phyloP scores from a whole-genome alignment of 176 grass and related monocot species.

The Ampelocalamus luodianensis region DNA sequence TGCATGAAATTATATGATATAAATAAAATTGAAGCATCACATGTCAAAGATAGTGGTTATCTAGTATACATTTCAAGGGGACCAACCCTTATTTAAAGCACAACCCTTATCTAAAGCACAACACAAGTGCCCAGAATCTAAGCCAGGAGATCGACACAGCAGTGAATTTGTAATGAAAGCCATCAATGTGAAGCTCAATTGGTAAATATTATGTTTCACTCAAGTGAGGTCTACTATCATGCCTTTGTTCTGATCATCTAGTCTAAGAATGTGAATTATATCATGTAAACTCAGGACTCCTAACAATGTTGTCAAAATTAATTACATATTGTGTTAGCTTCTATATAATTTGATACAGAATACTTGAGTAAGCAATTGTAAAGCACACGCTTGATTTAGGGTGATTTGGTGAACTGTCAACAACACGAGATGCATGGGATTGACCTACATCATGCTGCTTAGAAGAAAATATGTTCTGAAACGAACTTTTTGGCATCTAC shows the following conservation, averaged over 20 bases:
- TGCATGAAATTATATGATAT: background rate
- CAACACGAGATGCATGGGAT: no score
- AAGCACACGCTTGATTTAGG: no score
- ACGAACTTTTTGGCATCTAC: slow-evolving; percentile 12
- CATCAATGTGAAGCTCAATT: background rate
- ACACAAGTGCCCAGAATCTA: background rate
- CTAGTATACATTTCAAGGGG: background rate
- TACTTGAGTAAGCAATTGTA: background rate
- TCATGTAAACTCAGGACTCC: background rate
- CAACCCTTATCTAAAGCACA: background rate
- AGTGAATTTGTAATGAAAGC: background rate
- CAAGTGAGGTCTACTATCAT: background rate
- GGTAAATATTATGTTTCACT: background rate
- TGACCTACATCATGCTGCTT: no score
- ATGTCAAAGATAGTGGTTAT: background rate
- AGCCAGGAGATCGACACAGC: background rate
- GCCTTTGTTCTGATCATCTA: background rate
- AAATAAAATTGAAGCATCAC: background rate
- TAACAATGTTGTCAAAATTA: slow-evolving; percentile 7
- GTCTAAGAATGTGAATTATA: slow-evolving; percentile 15
- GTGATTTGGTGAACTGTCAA: no score
- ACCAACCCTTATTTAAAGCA: background rate
- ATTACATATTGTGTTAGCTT: background rate
- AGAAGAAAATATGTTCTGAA: background rate
- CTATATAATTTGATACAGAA: background rate